phyloP scores from a whole-genome alignment of 2,329 filamentous ascomycete species.

The Phoma herbarum region DNA sequence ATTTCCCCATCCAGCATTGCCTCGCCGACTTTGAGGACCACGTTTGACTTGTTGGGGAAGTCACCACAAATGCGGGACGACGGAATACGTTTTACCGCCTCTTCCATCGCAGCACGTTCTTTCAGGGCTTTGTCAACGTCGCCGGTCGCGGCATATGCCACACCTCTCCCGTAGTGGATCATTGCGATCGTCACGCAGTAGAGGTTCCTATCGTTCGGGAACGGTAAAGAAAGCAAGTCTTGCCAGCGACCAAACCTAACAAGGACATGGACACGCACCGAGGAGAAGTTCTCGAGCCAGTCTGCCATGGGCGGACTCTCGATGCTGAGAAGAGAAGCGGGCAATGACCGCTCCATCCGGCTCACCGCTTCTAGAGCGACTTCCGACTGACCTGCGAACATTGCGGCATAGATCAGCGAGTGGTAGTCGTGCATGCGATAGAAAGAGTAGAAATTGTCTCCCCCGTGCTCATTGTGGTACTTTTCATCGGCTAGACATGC shows the following conservation, averaged over 20 bases:
- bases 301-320: conserved; percentile 78
- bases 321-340: conserved; percentile 70
- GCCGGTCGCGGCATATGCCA: conserved; percentile 70
- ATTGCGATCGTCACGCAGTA: conserved; percentile 77
- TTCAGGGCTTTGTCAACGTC: conserved; percentile 63
- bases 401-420: conserved; percentile 78
- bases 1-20: conserved; percentile 78
- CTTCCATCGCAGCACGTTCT: conserved; percentile 61
- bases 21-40: conserved; percentile 67
- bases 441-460: conserved; percentile 77
- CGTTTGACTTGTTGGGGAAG: conserved; percentile 72
- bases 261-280: conserved; percentile 73
- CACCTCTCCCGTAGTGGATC: conserved; percentile 71
- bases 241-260: conserved; percentile 78
- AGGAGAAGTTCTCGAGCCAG: conserved; percentile 76
- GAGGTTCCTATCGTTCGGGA: conserved; percentile 67
- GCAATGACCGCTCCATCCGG: conserved; percentile 68
- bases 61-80: conserved; percentile 65
- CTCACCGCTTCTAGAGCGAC: conserved; percentile 69
- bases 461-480: conserved; percentile 67
- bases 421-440: conserved; percentile 80
- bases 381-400: conserved; percentile 74
- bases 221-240: conserved; percentile 65
- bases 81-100: conserved; percentile 63
- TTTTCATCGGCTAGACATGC: conserved; percentile 74